Evolutionary conservation across 2,329 filamentous ascomycete species (phyloP), one percentile per base, ranked within the genome.

Genomic region (Aspergillus fijiensis): DNA sequence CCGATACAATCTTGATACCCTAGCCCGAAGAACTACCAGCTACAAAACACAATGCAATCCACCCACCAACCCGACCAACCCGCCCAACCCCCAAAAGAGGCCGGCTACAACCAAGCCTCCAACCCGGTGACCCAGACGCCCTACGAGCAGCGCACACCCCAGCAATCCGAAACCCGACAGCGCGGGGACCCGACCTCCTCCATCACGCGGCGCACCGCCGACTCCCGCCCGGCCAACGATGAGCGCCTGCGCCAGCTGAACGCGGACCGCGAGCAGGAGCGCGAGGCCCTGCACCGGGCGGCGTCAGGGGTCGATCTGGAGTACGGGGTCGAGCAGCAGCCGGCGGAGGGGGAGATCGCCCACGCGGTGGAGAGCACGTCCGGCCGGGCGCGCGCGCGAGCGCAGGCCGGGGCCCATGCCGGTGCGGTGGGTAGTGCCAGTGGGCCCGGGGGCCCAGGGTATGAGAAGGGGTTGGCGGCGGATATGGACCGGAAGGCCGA

Each of bases 241-340:
- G 64, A 67, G 12, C 58, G 64, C 6, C 67, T 69, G 6, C 64
- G 67, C 4, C 60, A 55, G 23, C 61, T 71, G 1, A 55, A 62
- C 2, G 52, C 57, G n/a, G 48, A 68, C 6, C 70, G 60, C 31
- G 45, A 62, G 7, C 57, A 60, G 12, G 59, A 70, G 10, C 60
- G 63, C 23, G 51, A 35, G 2, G 31, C 58, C 16, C 59, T 70
- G 58, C 66, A 65, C 11, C 59, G 56, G 21, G 60, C 67, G 1
- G 60, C 66, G 1, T 45, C 65, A 0, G 65, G 72, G 39, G 65
- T 75, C n/a, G 72, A 76, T 51, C 57, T 69, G 3, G 71, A 73
- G 31, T 75, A 76, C 42, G 74, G 74, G 0, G 69, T 76, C 4
- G 74, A 77, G 58, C 67, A 74, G 52, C 74, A 76, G 54, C 74